These are phyloP conservation scores for Diaporthe sp. DNA, from an alignment of 2,329 filamentous ascomycete genomes.

Conservation along the genomic window DNA sequence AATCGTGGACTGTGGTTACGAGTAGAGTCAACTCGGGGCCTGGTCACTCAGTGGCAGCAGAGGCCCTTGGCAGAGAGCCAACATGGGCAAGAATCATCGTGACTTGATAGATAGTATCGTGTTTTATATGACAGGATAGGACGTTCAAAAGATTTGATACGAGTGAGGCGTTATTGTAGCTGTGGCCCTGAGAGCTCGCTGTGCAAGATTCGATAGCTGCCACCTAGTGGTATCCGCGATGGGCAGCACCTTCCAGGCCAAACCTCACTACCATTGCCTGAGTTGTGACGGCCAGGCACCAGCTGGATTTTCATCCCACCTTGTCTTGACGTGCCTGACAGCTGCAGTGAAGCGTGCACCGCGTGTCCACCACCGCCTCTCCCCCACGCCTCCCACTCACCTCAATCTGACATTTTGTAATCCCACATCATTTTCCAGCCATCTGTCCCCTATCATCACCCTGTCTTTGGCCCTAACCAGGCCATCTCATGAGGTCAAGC, in stretches of 20 bases:
- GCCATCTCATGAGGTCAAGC: not conserved
- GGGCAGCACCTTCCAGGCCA: slow-evolving; percentile 19
- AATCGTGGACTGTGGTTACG: not conserved
- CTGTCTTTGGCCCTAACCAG: not conserved
- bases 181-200: not conserved
- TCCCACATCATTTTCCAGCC: not conserved
- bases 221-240: not conserved
- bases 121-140: no score
- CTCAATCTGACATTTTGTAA: not conserved
- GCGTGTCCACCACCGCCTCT: not conserved
- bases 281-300: not conserved
- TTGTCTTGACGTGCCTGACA: not conserved
- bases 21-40: not conserved
- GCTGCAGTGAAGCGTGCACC: not conserved
- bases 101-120: not conserved
- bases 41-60: not conserved
- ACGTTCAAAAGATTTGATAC: no score
- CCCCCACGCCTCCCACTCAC: not conserved
- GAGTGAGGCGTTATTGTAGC: no score
- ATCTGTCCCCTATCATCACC: not conserved
- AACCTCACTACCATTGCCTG: not conserved
- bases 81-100: not conserved
- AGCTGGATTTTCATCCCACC: not conserved
- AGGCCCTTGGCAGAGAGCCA: not conserved
- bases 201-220: not conserved